Evolutionary conservation across 768 basidiomycete species (phyloP).

Genomic region (Podaxis pistillaris): DNA sequence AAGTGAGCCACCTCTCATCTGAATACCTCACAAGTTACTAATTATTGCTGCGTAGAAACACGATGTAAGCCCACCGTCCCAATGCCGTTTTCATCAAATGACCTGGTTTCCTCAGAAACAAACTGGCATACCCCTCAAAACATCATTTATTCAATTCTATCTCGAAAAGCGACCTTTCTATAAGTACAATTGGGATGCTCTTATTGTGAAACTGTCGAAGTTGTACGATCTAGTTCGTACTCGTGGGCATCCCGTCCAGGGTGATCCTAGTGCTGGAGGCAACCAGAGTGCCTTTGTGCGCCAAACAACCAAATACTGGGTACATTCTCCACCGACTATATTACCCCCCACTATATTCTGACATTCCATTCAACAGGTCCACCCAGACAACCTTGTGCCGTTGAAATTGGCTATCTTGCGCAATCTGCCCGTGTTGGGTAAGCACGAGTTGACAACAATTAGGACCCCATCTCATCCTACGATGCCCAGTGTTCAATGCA

Average conservation of each 20-base stretch:
- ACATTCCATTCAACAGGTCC: constrained; percentile 43
- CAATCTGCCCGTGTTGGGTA: constrained; percentile 92
- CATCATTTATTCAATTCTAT: constrained; percentile 87
- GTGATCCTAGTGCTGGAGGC: constrained; percentile 93
- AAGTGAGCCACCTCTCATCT: constrained; percentile 44
- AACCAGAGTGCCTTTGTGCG: constrained; percentile 97
- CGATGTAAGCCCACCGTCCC: constrained; percentile 53
- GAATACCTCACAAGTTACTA: not conserved
- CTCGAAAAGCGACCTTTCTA: constrained; percentile 96
- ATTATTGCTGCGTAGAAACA: constrained; percentile 65
- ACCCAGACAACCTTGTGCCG: constrained; percentile 92
- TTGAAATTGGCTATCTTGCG: constrained; percentile 91
- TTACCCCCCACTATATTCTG: not conserved
- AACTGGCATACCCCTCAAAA: constrained; percentile 79
- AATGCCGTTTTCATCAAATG: not conserved
- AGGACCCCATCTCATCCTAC: not conserved
- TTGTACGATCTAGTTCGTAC: constrained; percentile 95
- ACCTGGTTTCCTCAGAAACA: constrained; percentile 66
- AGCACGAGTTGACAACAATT: not conserved
- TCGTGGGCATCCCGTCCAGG: constrained; percentile 89
- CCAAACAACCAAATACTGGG: constrained; percentile 99
- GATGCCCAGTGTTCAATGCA: constrained; percentile 76
- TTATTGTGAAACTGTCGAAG: constrained; percentile 95
- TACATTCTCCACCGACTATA: constrained; percentile 27
- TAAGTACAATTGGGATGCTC: constrained; percentile 92